A percentile compares a stretch with the other conserved stretches of the same genome.
phyloP scores from a whole-genome alignment of 495 filamentous ascomycete genomes.

The Penicillium lividum region DNA sequence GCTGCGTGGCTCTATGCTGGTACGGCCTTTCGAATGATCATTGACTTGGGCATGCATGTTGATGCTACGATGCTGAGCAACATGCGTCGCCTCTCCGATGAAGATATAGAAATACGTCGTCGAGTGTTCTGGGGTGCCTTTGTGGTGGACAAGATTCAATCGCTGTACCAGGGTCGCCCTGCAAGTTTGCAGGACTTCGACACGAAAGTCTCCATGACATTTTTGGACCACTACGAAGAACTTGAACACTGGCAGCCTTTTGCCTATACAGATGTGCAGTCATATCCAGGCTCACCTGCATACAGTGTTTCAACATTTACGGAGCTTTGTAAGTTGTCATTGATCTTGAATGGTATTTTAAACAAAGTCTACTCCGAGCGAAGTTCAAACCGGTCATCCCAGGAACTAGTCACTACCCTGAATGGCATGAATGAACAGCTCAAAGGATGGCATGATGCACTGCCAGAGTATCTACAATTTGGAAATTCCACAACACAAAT shows the following conservation, averaged over 20 bases:
- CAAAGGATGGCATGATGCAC: conserved; percentile 19
- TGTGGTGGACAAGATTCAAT: conserved; percentile 40
- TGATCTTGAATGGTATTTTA: conserved; percentile 29
- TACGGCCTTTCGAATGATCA: conserved; percentile 37
- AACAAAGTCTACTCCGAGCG: conserved; percentile 31
- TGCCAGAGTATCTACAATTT: conserved; percentile 26
- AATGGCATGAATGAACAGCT: conserved; percentile 19
- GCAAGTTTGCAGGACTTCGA: conserved; percentile 28
- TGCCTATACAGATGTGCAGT: conserved; percentile 19
- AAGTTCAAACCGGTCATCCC: conserved; percentile 18
- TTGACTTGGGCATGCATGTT: conserved; percentile 43
- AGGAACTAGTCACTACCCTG: conserved; percentile 22
- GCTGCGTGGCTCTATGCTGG: conserved; percentile 44
- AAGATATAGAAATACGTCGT: conserved; percentile 42
- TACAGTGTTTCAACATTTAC: conserved; percentile 33
- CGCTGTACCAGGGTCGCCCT: conserved; percentile 38
- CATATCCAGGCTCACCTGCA: conserved; percentile 18
- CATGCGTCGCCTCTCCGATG: conserved; percentile 23
- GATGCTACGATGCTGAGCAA: conserved; percentile 22
- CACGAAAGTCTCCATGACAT: conserved; percentile 25
- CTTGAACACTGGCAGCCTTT: conserved; percentile 32
- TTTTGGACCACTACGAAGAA: conserved; percentile 40
- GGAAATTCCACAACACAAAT: conserved; percentile 6
- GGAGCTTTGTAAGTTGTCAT: conserved; percentile 27
- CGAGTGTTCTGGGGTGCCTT: conserved; percentile 47